phyloP scores from a whole-genome alignment of 306 rosid genomes.

The Echinosophora koreensis region DNA sequence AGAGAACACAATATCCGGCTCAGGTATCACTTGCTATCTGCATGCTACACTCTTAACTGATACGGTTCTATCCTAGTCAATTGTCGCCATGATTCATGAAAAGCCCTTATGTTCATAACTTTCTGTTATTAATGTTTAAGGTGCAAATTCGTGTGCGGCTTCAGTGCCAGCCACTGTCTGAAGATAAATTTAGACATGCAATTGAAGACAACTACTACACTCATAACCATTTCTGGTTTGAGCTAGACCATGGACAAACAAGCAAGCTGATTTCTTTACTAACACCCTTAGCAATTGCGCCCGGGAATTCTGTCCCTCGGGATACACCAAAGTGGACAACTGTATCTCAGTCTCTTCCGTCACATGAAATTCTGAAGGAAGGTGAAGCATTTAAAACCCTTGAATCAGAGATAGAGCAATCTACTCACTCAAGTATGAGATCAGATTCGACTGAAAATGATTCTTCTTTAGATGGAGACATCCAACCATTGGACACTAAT shows the following conservation, averaged over 20 bases:
- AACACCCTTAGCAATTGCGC: conserved; percentile 55
- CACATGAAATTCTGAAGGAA: conserved; percentile 43
- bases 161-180: conserved; percentile 76
- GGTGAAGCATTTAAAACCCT: conserved; percentile 47
- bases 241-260: conserved; percentile 82
- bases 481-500: conserved; percentile 52
- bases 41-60: conserved; percentile 20
- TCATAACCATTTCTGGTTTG: conserved; percentile 79
- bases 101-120: conserved; percentile 11
- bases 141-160: conserved; percentile 66
- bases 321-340: conserved; percentile 44
- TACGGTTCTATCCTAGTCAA: conserved; percentile 12
- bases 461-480: conserved; percentile 47
- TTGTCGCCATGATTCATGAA: conserved; percentile 24
- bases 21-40: conserved; percentile 66
- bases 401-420: conserved; percentile 46
- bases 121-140: conserved; percentile 53
- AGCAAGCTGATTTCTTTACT: conserved; percentile 57
- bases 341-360: conserved; percentile 48
- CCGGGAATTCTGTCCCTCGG: conserved; percentile 43
- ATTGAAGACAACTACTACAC: conserved; percentile 76
- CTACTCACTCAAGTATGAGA: conserved; percentile 44
- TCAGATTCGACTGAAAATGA: conserved; percentile 52
- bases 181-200: conserved; percentile 67
- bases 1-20: conserved; percentile 82